Evolutionary conservation across 2,329 filamentous ascomycete species (phyloP), one percentile per base, ranked within the genome.

Genomic region (Epichloe uncinata): DNA sequence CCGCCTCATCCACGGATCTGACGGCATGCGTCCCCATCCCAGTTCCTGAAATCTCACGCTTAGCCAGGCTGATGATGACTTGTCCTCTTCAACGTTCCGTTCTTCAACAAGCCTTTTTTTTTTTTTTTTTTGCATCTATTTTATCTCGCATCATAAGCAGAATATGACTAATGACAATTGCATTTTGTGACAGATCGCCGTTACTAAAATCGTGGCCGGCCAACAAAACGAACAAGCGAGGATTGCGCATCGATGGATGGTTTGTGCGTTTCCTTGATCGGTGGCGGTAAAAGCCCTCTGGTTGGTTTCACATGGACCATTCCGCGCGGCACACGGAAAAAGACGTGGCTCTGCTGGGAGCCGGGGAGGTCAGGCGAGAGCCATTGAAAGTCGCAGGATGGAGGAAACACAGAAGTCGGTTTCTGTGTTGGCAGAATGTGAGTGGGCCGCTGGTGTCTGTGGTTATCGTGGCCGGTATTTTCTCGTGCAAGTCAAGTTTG

Each of bases 101-200:
- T 30, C 36, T 41, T 16, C 34, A 37, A 36, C 15, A 47, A 18
- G 2, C 15, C 45, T 44, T 18, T 37, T 20, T 40, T 30, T 22
- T 22, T 22, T 2, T 44, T 41, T n/a, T 7, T 22, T 0, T 26
- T 26, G 22, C 7, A 15, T 41, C 15, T 44, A 20, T 34, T 40
- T 37, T 18, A 22, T 30, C 8, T 30, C 26, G 8, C 26, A 30
- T 30, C 26, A 30, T 3, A 45, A 33, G 8, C 18, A 42, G 12
- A 15, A 50, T 30, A 53, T 54, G 46, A 53, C 47, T 46, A 54
- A 50, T 52, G 47, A 54, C 34, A 15, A 47, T 36, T 18, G 34
- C 16, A 26, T 44, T 47, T 50, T 49, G 52, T 54, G 49, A 53
- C 50, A 58, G 56, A 57, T 52, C 53, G 56, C 42, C 56, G 56